Evolutionary conservation across 441 rosid genomes (phyloP), one percentile per base, ranked within the genome.

Genomic region (Populus hybrid): DNA sequence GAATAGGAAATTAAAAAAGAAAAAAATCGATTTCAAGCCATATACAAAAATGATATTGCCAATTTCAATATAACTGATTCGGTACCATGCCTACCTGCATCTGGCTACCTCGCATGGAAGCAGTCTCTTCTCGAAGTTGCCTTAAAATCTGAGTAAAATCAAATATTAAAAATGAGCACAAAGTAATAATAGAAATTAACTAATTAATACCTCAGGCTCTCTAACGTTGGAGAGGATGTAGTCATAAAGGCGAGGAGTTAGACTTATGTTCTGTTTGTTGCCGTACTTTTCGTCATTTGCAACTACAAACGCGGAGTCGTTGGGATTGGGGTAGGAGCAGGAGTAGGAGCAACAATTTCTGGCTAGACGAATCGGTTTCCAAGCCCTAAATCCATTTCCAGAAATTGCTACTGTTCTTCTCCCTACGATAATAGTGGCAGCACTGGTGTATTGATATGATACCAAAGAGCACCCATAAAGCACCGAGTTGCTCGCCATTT

Each of bases 81-180:
- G n/a, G 61, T 18, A 53, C 56, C 61, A 53, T 16, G 0, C 61
- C 70, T 79, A 90, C 97, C 93, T 90, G 99, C 99, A 95, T 95
- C 80, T 91, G 94, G 83, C 99, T 90, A 20, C 98, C 99, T 16
- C 86, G 86, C 89, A 92, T 79, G 2, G 82, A 74, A 38, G 99
- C 87, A 68, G 98, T 92, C 87, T 95, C 99, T 89, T 95, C 93
- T 0, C 99, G 90, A 76, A 95, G 91, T 78, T 87, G 85, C 84
- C 76, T 84, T 74, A 95, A 80, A 85, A 95, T 88, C 99, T 95
- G 86, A 84, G 5, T 24, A 36, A 72, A 74, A 16, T 26, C 2
- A 24, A 14, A 68, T 3, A 29, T 33, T 29, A 73, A 78, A 21
- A 31, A 14, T 38, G 50, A 23, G 63, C 50, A 56, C 6, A 35